Base-by-base conservation (phyloP, 2,329 filamentous ascomycete species). In the Xylariaceae sp. region DNA sequence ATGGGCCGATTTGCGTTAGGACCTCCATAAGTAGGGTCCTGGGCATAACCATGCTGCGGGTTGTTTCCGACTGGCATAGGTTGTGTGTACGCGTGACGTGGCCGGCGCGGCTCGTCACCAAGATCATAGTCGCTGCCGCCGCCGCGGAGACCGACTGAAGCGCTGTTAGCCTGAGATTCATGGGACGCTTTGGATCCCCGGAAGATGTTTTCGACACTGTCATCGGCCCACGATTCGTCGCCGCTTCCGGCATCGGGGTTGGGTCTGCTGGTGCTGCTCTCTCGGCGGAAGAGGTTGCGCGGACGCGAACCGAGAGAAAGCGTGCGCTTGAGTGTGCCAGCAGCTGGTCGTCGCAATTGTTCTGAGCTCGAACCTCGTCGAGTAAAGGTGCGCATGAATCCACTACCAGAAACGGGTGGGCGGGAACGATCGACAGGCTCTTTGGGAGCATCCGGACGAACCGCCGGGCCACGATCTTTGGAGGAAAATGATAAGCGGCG, bases 281-380 rank as follows among this genome's bases (percentile, higher is more conserved):
- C 71, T 17, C 74, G 73, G 11, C 80, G 74, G 58, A 76, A 72
- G 45, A 82, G 75, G 47, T 75, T 71, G 35, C 73, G 74, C 34
- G 64, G 69, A 51, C 72, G 75, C 55, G 76, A 76, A 5, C 81
- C 84, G 4, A 88, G 76, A 2, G 86, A 89, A 57, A 88, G 73
- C 0, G 84, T 86, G 34, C 87, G 79, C 53, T 78, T 79, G 13
- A 86, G 73, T 53, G 74, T 74, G 5, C 70, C 67, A 34, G 75
- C 71, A 30, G 66, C 62, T 8, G 73, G 70, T 11, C 68, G 62
- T 10, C 75, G 74, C 15, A 74, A 71, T 0, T 72, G 73, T 11
- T 77, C 74, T 0, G 70, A 72, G 0, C 74, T 75, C 2, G 69
- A 71, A 17, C 67, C 70, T 18, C 76, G 76, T 34, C 74, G 71